Conservation (phyloP, 2,329 filamentous ascomycete genomes). For the Ceratocystis harringtonii region DNA sequence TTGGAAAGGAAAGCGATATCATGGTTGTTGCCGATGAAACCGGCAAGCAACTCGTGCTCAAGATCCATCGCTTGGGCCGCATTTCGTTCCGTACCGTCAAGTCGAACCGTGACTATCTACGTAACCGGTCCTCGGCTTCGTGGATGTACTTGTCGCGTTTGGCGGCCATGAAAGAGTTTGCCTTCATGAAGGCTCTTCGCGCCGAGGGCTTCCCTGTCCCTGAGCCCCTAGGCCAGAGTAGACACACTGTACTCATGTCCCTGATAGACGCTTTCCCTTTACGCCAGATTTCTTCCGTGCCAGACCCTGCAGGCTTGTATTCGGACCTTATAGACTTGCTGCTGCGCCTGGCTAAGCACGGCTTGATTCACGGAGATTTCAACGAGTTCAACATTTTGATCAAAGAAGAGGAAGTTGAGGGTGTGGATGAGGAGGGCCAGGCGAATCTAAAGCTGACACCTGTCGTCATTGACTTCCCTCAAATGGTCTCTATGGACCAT, state of each 20-base stretch:
- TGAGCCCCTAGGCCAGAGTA: slow-evolving; percentile 70
- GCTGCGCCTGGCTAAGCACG: slow-evolving; percentile 65
- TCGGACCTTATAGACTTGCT: slow-evolving; percentile 82
- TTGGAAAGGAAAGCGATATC: slow-evolving; percentile 96
- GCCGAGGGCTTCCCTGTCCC: slow-evolving; percentile 83
- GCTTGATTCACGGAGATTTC: slow-evolving; percentile 93
- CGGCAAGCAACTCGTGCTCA: slow-evolving; percentile 68
- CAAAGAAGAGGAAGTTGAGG: slow-evolving; percentile 28
- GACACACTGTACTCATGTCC: slow-evolving; percentile 94
- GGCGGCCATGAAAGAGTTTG: slow-evolving; percentile 83
- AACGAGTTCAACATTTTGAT: slow-evolving; percentile 99
- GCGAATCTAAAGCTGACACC: slow-evolving; percentile 43
- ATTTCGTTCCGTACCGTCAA: slow-evolving; percentile 97
- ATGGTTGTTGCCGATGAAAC: slow-evolving; percentile 74
- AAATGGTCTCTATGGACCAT: slow-evolving; percentile 95
- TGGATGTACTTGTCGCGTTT: slow-evolving; percentile 98
- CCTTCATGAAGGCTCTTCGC: slow-evolving; percentile 78
- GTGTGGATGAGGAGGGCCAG: slow-evolving; percentile 25
- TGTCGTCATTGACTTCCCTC: slow-evolving; percentile 90
- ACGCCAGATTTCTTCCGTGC: slow-evolving; percentile 70
- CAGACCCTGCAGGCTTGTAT: slow-evolving; percentile 74
- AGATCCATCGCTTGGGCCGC: slow-evolving; percentile 87
- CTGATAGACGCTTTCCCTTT: slow-evolving; percentile 85
- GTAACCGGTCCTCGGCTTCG: slow-evolving; percentile 60
- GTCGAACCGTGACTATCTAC: slow-evolving; percentile 87